phyloP scores from a whole-genome alignment of 805 yeast genomes.

The Grigorovia transvaalensis region DNA sequence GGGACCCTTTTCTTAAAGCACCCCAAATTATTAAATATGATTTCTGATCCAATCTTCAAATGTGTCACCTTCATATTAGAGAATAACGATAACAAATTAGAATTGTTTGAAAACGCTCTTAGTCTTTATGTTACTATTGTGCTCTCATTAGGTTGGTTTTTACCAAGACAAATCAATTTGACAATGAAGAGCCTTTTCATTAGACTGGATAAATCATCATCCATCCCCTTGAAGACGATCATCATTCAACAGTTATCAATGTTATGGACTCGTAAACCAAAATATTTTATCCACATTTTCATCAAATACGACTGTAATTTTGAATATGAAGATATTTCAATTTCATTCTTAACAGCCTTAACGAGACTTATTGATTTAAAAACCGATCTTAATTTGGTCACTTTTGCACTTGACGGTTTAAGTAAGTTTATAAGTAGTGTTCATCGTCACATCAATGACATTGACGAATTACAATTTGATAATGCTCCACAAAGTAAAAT shows the following conservation, averaged over 20 bases:
- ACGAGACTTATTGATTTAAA: slow-evolving; percentile 61
- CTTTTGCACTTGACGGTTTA: slow-evolving; percentile 83
- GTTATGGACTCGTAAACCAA: slow-evolving; percentile 70
- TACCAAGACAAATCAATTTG: slow-evolving; percentile 75
- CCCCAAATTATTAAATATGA: slow-evolving; percentile 52
- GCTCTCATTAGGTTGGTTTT: slow-evolving; percentile 50
- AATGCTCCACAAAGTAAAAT: slow-evolving; percentile 14
- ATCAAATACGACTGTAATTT: slow-evolving; percentile 85
- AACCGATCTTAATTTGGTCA: slow-evolving; percentile 83
- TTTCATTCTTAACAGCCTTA: slow-evolving; percentile 54
- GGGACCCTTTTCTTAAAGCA: slow-evolving; percentile 54
- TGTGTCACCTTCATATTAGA: slow-evolving; percentile 73
- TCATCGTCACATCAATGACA: slow-evolving; percentile 33
- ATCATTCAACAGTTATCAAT: slow-evolving; percentile 76
- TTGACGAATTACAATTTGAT: slow-evolving; percentile 16
- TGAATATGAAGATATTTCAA: slow-evolving; percentile 69
- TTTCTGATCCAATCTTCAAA: slow-evolving; percentile 74
- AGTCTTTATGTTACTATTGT: slow-evolving; percentile 65
- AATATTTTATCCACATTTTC: slow-evolving; percentile 64
- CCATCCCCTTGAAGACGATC: slow-evolving; percentile 50
- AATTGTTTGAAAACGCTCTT: slow-evolving; percentile 62
- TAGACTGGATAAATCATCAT: slow-evolving; percentile 6
- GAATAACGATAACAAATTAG: slow-evolving; percentile 48
- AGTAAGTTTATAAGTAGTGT: slow-evolving; percentile 57
- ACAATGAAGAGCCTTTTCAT: slow-evolving; percentile 57